Evolutionary conservation across 768 basidiomycete species (phyloP), one percentile per base, ranked within the genome.

Genomic region (Hypholoma fasciculare): DNA sequence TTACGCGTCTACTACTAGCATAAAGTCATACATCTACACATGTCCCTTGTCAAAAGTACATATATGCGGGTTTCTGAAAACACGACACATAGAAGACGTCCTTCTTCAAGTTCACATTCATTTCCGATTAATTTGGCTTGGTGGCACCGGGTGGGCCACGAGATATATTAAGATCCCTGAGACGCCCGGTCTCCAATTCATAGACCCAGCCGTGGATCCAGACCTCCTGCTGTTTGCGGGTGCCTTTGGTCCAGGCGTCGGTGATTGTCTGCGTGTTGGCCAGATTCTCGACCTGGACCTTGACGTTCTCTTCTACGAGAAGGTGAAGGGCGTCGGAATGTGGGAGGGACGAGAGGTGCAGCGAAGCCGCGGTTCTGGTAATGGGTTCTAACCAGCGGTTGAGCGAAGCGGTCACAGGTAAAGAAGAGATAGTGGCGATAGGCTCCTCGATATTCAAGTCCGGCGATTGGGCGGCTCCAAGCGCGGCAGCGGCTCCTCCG

Each of bases 131-230:
- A 49, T 30, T 49, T 49, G 23, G 16, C 5, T 49, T 26, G 11
- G 23, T 46, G 19, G 54, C 46, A 11, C 50, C 50, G 39, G 68
- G 61, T 36, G 77, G 76, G 9, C 79, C 78, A 38, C 65, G 67
- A 26, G 82, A 75, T 50, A 88, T 65, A 5, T 75, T 66, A 59
- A 92, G 70, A 63, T 90, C 88, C 66, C 72, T 76, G 64, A 91
- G 67, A 54, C 74, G 72, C 7, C 89, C 90, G 38, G 73, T 78
- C 39, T 76, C 76, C 60, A 90, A 72, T 40, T 88, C 82, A 64
- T 88, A 89, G 13, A 91, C 82, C 87, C 84, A 89, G 38, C 89
- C 89, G 61, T 91, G 89, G 5, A 91, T 81, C 69, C 69, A 77
- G 20, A 88, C 70, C 7, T 78, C 70, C 65, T 80, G 79, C 48